Evolutionary conservation across 768 basidiomycete species (phyloP), one percentile per base, ranked within the genome.

Genomic region (Agaricus subrufescens): DNA sequence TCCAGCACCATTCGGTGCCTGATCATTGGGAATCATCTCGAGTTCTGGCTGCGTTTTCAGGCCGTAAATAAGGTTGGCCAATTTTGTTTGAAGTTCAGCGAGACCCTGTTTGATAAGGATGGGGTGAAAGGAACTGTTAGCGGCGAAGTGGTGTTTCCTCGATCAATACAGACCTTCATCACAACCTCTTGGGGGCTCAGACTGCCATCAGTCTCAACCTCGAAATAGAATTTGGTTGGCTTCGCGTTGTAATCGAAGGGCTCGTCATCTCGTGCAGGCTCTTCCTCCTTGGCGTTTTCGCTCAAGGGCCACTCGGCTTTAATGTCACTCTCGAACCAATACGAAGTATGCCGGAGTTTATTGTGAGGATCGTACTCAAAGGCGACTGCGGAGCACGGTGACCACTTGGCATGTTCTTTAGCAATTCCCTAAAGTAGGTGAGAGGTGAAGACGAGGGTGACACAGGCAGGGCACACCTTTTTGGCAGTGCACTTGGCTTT

Each of bases 331-430:
- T 99, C 97, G 66, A 79, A 92, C 97, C 97, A 98, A 70, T 97
- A 85, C 2, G 89, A 85, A 3, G 97, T 98, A 71, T 99, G 97
- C 52, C 94, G 85, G 31, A 99, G 78, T 69, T 94, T 94, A 74
- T 99, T 99, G 76, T 98, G 82, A 11, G 97, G 97, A 70, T 99
- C 97, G 60, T 99, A 99, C 73, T 99, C 97, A 61, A 96, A 98
- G 7, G 87, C 84, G 15, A 99, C 87, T 7, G 97, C 94, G 1
- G 94, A 90, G 58, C 94, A 91, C 11, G 97, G 96, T 0, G 94
- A 96, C 93, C 96, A 99, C 73, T 99, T 99, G 11, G 97, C 94
- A 67, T 99, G 97, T 68, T 97, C 94, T 76, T 98, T 98, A 3
- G 96, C 94, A 58, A 97, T 87, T 42, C 96, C 96, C 96, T 98